Percentiles rank a stretch among this genome's conserved stretches.
Evolutionary conservation across 805 yeast genomes (phyloP).

Genomic region (Ogataea sp.): DNA sequence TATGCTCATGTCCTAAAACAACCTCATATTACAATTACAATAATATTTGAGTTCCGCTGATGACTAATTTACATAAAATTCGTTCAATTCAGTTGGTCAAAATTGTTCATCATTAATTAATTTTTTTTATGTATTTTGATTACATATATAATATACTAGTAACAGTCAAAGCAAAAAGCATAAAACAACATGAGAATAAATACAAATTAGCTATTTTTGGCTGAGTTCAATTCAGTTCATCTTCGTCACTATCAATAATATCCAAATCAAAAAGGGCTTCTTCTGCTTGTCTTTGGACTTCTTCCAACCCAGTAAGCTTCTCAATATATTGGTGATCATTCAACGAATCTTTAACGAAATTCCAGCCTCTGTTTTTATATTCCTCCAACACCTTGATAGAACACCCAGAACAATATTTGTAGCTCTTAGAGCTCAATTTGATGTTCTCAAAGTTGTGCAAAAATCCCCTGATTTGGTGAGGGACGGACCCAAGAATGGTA

Average conservation of each 20-base stretch:
- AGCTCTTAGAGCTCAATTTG: slow-evolving; percentile 64
- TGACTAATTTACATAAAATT: neutral
- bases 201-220: too few species aligned
- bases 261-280: slow-evolving; percentile 31
- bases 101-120: neutral
- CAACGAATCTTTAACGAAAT: slow-evolving; percentile 66
- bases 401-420: slow-evolving; percentile 82
- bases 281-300: slow-evolving; percentile 68
- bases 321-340: slow-evolving; percentile 62
- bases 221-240: too few species aligned
- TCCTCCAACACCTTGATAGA: slow-evolving; percentile 48
- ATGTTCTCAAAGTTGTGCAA: slow-evolving; percentile 55
- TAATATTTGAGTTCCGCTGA: too few species aligned
- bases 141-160: too few species aligned
- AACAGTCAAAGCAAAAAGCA: too few species aligned
- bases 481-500: slow-evolving; percentile 57
- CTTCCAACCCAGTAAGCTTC: slow-evolving; percentile 67
- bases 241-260: slow-evolving; percentile 32
- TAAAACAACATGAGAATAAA: too few species aligned
- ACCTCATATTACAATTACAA: neutral
- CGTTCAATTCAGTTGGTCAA: too few species aligned
- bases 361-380: slow-evolving; percentile 61
- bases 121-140: too few species aligned
- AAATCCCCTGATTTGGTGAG: slow-evolving; percentile 91
- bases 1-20: slow-evolving; percentile 54